Evolutionary conservation across 225 moss, liverwort and hornwort genomes (phyloP).

Genomic region (Pseudisothecium myosuroides): DNA sequence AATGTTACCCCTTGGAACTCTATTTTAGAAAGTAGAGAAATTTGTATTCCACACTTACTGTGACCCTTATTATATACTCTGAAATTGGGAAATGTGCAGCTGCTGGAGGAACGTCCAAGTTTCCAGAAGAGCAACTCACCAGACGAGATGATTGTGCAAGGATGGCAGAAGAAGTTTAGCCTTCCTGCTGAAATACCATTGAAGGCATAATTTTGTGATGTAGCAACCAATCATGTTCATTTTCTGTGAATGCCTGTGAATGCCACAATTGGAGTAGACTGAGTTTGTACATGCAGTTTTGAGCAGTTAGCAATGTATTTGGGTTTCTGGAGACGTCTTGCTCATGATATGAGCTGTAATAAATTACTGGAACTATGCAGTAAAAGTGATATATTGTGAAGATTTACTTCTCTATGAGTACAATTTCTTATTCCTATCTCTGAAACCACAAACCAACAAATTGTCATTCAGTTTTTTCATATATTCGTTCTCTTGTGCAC

Average conservation of each 20-base stretch:
- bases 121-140: conserved; percentile 66
- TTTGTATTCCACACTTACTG: neutral
- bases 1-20: accelerated
- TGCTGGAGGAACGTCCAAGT: conserved; percentile 54
- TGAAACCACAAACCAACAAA: neutral
- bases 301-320: neutral
- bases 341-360: neutral
- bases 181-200: conserved; percentile 25
- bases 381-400: neutral
- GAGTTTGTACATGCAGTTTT: neutral
- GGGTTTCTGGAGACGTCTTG: neutral
- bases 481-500: neutral
- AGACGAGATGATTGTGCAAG: conserved; percentile 64
- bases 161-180: conserved; percentile 77
- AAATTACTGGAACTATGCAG: no score
- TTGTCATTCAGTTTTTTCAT: neutral
- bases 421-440: neutral
- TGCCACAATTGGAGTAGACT: neutral
- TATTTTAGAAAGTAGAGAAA: neutral
- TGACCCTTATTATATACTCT: neutral
- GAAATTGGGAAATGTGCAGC: conserved; percentile 10
- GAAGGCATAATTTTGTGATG: neutral
- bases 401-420: neutral
- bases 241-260: neutral
- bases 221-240: neutral